These are phyloP conservation scores for Calocybe indica DNA, from an alignment of 768 basidiomycete genomes.

Conservation along the genomic window DNA sequence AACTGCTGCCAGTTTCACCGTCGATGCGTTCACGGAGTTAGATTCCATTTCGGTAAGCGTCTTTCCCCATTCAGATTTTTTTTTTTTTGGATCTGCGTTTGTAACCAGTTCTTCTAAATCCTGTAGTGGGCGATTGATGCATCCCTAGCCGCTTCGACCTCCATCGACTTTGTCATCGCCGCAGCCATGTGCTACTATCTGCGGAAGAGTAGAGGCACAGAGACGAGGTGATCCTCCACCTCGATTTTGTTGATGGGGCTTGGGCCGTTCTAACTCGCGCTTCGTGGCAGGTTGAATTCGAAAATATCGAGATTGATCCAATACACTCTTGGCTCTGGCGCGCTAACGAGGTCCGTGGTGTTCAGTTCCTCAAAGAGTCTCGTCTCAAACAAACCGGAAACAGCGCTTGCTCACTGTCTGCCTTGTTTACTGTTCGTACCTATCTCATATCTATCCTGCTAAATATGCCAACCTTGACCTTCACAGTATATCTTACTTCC, in stretches of 20 bases:
- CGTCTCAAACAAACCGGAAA: too few relatives aligned
- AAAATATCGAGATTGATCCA: constrained; percentile 26
- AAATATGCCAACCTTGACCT: not conserved
- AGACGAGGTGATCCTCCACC: constrained; percentile 8
- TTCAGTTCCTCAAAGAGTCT: too few relatives aligned
- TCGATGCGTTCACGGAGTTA: constrained; percentile 24
- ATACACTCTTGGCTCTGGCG: constrained; percentile 18
- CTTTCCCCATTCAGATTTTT: not conserved
- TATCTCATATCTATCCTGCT: not conserved
- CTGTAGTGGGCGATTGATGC: constrained; percentile 36
- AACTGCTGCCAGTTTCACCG: constrained; percentile 18
- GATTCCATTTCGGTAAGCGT: constrained; percentile 24
- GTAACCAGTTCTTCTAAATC: not conserved
- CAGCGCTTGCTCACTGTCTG: constrained; percentile 39
- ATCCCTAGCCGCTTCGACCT: constrained; percentile 34
- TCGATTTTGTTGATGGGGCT: not conserved
- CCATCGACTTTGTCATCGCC: constrained; percentile 38
- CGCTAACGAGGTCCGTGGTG: constrained; percentile 15
- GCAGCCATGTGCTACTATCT: constrained; percentile 28
- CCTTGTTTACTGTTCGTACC: constrained; percentile 32
- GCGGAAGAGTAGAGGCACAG: constrained; percentile 21
- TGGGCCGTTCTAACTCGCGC: not conserved
- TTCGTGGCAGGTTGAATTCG: constrained; percentile 18
- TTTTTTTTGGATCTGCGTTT: not conserved
- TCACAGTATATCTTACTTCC: constrained; percentile 37